phyloP scores from a whole-genome alignment of 805 yeast genomes.

The Naumovozyma dairenensis region DNA sequence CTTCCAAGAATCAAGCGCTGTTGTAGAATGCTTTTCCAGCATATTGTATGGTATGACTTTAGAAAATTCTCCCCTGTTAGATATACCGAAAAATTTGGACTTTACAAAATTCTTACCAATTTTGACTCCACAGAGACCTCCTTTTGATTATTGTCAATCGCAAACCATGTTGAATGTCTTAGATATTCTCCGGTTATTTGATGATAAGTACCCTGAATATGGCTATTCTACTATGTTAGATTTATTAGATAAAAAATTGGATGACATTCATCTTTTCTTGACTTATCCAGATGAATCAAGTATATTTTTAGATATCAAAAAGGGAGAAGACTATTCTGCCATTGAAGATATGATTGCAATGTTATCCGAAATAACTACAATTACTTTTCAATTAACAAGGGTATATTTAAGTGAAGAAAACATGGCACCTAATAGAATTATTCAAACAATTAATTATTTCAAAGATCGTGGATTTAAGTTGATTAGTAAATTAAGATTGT shows the following conservation, averaged over 20 bases:
- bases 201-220: slow-evolving; percentile 44
- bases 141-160: slow-evolving; percentile 53
- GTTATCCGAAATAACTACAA: slow-evolving; percentile 31
- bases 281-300: slow-evolving; percentile 15
- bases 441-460: slow-evolving; percentile 21
- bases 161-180: slow-evolving; percentile 43
- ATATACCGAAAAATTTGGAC: slow-evolving; percentile 28
- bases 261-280: slow-evolving; percentile 22
- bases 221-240: slow-evolving; percentile 32
- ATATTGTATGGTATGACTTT: slow-evolving; percentile 42
- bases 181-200: slow-evolving; percentile 47
- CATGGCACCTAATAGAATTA: slow-evolving; percentile 37
- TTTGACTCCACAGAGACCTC: slow-evolving; percentile 41
- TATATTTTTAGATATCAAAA: slow-evolving; percentile 18
- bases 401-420: slow-evolving; percentile 46
- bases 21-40: slow-evolving; percentile 41
- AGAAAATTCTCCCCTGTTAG: slow-evolving; percentile 41
- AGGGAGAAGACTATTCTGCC: slow-evolving; percentile 6
- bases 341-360: slow-evolving; percentile 12
- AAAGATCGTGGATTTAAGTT: slow-evolving; percentile 31
- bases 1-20: slow-evolving; percentile 33
- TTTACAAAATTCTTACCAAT: slow-evolving; percentile 40
- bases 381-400: slow-evolving; percentile 45
- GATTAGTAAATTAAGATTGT: slow-evolving; percentile 33
- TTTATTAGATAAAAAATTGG: slow-evolving; percentile 27